Conservation (phyloP, 106 monocot genomes). For the Dioscorea alata region DNA sequence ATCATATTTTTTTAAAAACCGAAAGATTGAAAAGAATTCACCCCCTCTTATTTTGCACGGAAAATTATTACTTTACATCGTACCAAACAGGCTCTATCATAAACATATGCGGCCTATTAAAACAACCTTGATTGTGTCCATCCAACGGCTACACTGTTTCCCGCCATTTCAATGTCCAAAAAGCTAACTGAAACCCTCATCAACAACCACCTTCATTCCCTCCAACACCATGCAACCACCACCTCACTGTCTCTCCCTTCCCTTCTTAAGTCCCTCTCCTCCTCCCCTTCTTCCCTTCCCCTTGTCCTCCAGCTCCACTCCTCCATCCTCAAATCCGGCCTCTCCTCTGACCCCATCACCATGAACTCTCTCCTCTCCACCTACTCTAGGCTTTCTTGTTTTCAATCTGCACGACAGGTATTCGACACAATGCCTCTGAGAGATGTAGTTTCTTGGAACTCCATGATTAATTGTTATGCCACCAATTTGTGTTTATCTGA, state of each 20-base stretch:
- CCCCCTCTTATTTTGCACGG: too few relatives aligned
- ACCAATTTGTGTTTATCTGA: constrained; percentile 2
- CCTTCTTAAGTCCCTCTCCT: constrained; percentile 21
- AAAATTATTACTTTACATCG: too few relatives aligned
- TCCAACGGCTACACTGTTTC: too few relatives aligned
- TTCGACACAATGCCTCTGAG: constrained; percentile 19
- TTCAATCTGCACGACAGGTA: constrained; percentile 5
- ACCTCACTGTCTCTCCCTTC: constrained; percentile 17
- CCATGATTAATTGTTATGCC: constrained; percentile 18
- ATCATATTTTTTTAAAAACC: too few relatives aligned
- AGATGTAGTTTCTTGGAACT: constrained; percentile 12
- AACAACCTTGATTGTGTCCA: too few relatives aligned
- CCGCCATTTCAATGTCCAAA: too few relatives aligned
- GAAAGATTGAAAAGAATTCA: too few relatives aligned
- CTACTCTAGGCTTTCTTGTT: constrained; percentile 20
- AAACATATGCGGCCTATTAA: too few relatives aligned
- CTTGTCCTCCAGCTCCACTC: constrained; percentile 32
- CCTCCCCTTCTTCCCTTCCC: constrained; percentile 11
- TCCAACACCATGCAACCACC: neutral
- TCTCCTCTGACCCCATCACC: constrained; percentile 11
- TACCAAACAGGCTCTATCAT: too few relatives aligned
- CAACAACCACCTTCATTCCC: constrained; percentile 15
- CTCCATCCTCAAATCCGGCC: constrained; percentile 21
- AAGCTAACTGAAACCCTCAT: constrained; percentile 5
- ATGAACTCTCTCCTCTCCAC: constrained; percentile 26